Evolutionary conservation across 805 yeast genomes (phyloP), one percentile per base, ranked within the genome.

Genomic region (Suhomyces prunicola): DNA sequence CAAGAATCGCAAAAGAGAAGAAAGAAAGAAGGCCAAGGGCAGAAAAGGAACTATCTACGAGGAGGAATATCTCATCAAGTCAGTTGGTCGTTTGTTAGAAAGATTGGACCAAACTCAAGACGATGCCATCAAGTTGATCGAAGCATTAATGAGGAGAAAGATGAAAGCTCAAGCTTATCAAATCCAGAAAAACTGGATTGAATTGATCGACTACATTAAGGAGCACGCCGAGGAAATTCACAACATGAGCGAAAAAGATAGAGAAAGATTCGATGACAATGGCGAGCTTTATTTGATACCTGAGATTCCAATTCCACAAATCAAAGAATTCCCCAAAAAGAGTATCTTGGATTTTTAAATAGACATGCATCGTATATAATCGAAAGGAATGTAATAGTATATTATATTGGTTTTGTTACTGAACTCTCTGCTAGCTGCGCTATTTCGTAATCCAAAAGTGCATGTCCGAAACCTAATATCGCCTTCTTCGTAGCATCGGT

Each of bases 41-140:
- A 90, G 96, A 76, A 94, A 94, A 74, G 98, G 98, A 46, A 93
- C 97, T 6, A 88, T 94, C 19, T 94, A 94, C 64, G 99, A 94
- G 69, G 99, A 94, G 68, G 98, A 94, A 68, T 94, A 94, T 68
- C 80, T 94, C 52, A 86, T 94, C 47, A 84, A 83, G 60, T 92
- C 97, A 3, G 84, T 90, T 54, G 94, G 96, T 4, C 84, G 99
- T 66, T 78, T 94, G 66, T 71, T 90, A 33, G 97, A 90, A 51
- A 82, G 99, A 60, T 71, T 94, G 53, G 81, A 83, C 45, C 84
- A 81, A 58, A 87, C 96, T 0, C 81, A 82, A 59, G 76, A 83
- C 0, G 99, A 94, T 62, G 92, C 94, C 2, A 62, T 80, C 19
- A 79, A 80, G 56, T 77, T 94, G 56, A 81, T 91, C 40, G 93